A percentile compares a stretch with the other conserved stretches of the same genome.
Evolutionary conservation across 1,284 basidiomycete genomes (phyloP).

Genomic region (Golubevia sp.): DNA sequence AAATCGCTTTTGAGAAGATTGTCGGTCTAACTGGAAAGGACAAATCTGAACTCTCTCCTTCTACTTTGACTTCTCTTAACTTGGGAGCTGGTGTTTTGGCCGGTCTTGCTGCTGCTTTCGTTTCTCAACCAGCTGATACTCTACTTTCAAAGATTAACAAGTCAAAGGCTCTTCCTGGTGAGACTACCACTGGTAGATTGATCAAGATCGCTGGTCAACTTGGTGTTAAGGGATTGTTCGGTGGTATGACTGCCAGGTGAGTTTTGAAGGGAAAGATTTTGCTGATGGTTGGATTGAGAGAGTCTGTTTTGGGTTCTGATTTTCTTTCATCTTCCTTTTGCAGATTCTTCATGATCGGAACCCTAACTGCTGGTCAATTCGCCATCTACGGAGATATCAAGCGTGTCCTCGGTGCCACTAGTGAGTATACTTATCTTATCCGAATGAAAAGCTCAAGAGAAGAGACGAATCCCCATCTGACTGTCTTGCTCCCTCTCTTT

Average conservation of each 20-base stretch:
- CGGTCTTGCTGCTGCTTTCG: conserved; percentile 59
- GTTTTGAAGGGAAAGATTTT: conserved; percentile 27
- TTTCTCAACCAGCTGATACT: conserved; percentile 61
- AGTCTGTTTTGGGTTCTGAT: too few species aligned
- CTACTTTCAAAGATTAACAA: conserved; percentile 69
- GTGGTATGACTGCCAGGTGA: conserved; percentile 63
- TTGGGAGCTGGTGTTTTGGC: conserved; percentile 58
- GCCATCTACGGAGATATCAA: conserved; percentile 66
- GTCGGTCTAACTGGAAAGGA: conserved; percentile 64
- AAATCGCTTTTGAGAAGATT: conserved; percentile 62
- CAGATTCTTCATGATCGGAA: conserved; percentile 64
- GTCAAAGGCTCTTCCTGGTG: conserved; percentile 67
- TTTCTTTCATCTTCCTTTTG: not conserved
- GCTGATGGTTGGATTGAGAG: too few species aligned
- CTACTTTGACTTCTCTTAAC: conserved; percentile 49
- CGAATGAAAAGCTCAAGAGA: too few species aligned
- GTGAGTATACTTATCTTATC: too few species aligned
- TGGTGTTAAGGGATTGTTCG: conserved; percentile 66
- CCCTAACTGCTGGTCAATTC: conserved; percentile 66
- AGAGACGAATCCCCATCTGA: too few species aligned
- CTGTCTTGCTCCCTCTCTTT: too few species aligned
- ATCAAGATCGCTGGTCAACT: conserved; percentile 64
- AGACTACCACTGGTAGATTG: conserved; percentile 65
- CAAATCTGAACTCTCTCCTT: conserved; percentile 63
- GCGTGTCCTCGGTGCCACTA: conserved; percentile 65